Evolutionary conservation across 495 filamentous ascomycete genomes (phyloP).

Genomic region (Ascobolus immersus): DNA sequence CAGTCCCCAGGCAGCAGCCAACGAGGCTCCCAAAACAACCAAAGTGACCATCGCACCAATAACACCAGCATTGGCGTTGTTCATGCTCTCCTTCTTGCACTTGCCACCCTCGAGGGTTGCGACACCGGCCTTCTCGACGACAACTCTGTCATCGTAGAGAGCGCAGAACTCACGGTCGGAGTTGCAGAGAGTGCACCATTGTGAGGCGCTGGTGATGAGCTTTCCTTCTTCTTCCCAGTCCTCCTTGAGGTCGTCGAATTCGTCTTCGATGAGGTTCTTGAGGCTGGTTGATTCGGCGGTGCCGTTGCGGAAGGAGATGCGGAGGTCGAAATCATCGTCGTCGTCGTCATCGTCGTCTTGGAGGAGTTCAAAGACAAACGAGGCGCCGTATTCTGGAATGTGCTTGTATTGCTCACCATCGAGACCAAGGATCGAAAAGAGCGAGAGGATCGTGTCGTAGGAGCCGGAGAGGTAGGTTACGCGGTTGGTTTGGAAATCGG

Average conservation of each 20-base stretch:
- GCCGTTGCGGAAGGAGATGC: constrained; percentile 56
- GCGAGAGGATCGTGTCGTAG: constrained; percentile 44
- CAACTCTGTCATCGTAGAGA: constrained; percentile 12
- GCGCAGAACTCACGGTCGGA: constrained; percentile 35
- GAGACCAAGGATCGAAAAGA: constrained; percentile 44
- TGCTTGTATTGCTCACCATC: constrained; percentile 37
- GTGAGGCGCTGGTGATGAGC: constrained; percentile 28
- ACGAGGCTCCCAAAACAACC: too few species aligned
- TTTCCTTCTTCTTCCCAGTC: constrained; percentile 33
- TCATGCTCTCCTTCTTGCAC: constrained; percentile 17
- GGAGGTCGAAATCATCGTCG: constrained; percentile 38
- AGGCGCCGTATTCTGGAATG: constrained; percentile 39
- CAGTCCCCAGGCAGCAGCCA: too few species aligned
- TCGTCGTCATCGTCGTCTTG: constrained; percentile 23
- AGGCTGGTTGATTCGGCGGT: constrained; percentile 26
- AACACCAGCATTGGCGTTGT: constrained; percentile 27
- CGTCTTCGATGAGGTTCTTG: constrained; percentile 39
- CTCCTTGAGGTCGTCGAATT: constrained; percentile 25
- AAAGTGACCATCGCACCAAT: too few species aligned
- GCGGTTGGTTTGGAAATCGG: constrained; percentile 24
- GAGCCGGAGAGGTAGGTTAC: constrained; percentile 43
- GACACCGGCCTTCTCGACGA: neutral
- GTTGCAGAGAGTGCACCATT: constrained; percentile 49
- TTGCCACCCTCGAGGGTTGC: neutral
- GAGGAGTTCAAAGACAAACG: constrained; percentile 50